Evolutionary conservation across 2,329 filamentous ascomycete genomes (phyloP).

Genomic region (Huntiella decipiens): DNA sequence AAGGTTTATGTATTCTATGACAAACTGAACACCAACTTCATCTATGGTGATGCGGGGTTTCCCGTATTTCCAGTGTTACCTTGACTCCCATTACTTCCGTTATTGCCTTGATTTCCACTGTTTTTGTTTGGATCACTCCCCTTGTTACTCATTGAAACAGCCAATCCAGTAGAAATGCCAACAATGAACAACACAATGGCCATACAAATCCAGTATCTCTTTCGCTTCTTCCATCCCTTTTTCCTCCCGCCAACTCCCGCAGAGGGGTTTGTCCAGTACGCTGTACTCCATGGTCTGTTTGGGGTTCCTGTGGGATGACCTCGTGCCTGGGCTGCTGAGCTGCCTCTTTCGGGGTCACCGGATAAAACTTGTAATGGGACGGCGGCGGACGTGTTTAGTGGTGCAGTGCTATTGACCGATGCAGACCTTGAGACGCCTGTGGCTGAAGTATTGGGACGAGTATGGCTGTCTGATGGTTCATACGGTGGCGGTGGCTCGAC

Average conservation of each 20-base stretch:
- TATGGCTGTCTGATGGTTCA: conserved; percentile 7
- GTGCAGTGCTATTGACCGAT: conserved; percentile 5
- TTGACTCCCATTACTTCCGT: neutral
- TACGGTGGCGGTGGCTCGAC: conserved; percentile 9
- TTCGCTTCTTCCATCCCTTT: conserved; percentile 6
- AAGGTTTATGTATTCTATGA: too few relatives aligned
- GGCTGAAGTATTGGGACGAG: conserved; percentile 4
- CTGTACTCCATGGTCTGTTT: conserved; percentile 8
- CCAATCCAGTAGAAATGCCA: conserved; percentile 9
- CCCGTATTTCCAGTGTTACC: neutral
- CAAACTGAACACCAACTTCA: too few relatives aligned
- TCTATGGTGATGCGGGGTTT: neutral
- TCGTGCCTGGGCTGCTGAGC: neutral
- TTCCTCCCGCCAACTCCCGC: neutral
- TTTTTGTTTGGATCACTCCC: neutral
- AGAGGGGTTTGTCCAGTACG: conserved; percentile 8
- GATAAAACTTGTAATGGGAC: too few relatives aligned
- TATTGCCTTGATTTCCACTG: neutral
- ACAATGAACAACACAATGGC: conserved; percentile 7
- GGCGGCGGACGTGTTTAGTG: neutral
- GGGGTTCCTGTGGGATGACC: neutral
- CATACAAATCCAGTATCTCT: conserved; percentile 10
- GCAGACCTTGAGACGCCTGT: conserved; percentile 1
- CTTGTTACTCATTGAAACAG: conserved; percentile 9
- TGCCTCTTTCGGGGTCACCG: too few relatives aligned